Base-by-base conservation (phyloP, 257 asterid species). In the Solanum piurae region DNA sequence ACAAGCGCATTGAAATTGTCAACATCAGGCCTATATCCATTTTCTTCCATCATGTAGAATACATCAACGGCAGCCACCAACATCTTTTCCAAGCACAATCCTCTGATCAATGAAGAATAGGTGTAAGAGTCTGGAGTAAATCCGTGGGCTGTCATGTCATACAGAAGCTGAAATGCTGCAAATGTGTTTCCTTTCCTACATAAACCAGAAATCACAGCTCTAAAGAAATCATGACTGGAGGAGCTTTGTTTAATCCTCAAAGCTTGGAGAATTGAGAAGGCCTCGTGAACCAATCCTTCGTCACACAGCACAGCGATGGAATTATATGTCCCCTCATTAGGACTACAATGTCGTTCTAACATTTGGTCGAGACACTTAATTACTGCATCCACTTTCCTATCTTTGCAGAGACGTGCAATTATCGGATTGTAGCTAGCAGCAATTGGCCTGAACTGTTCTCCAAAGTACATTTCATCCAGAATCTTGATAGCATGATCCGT, bases 341-440 rank as follows among this genome's bases (percentile, higher is more conserved):
- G 96, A 46, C 49, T 76, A 88, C 98, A 93, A 2, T 92, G 91
- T 37, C 94, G 91, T 12, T 86, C 87, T 2, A 89, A 87, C 98
- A 96, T 96, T 27, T 92, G 91, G 62, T 93, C 95, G 2, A 96
- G 92, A 90, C 94, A 92, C 90, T 86, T 91, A 9, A 90, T 89
- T 6, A 93, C 98, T 9, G 87, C 94, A 49, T 92, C 94, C 69
- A 93, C 90, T 74, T 94, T 94, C 91, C 91, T 90, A 71, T 93
- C 94, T 88, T 88, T 92, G 90, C 99, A 94, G 36, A 96, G 91
- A 49, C 91, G 89, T 0, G 94, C 94, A 20, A 95, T 88, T 37
- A 96, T 89, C 1, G 98, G 99, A 83, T 96, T 96, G 88, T 92
- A 96, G 91, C 98, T 94, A 1, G 96, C 93, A 40, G 98, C 96